Conservation (phyloP, 2,329 filamentous ascomycete species). For the Cladosporium oxysporum region DNA sequence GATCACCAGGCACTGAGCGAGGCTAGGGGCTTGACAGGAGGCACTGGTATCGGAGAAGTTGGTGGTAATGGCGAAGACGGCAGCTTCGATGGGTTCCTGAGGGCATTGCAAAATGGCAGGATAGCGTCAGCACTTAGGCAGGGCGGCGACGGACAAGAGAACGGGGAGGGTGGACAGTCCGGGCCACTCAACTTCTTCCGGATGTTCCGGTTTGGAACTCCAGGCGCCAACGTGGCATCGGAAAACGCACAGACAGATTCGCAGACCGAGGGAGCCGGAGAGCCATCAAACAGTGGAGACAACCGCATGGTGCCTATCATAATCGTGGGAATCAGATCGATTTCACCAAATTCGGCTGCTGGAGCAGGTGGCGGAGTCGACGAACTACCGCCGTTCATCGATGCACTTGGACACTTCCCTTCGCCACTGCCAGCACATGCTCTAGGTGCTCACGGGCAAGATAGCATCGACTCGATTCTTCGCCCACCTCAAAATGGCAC, state of each 20-base stretch:
- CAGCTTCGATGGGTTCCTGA: constrained; percentile 63
- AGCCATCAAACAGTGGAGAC: constrained; percentile 35
- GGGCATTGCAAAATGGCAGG: constrained; percentile 62
- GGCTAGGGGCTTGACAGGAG: constrained; percentile 54
- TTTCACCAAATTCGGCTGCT: constrained; percentile 54
- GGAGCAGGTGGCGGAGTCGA: constrained; percentile 42
- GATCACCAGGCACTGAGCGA: constrained; percentile 57
- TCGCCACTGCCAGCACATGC: constrained; percentile 38
- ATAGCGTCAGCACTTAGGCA: constrained; percentile 58
- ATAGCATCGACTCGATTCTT: constrained; percentile 52
- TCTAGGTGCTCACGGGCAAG: constrained; percentile 41
- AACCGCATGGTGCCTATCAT: constrained; percentile 68
- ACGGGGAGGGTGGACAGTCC: constrained; percentile 43
- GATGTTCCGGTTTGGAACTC: constrained; percentile 67
- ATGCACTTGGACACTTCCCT: constrained; percentile 52
- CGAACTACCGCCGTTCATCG: constrained; percentile 53
- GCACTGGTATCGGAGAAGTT: constrained; percentile 34
- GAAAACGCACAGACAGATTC: constrained; percentile 3
- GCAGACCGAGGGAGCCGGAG: constrained; percentile 26
- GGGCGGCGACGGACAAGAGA: constrained; percentile 39
- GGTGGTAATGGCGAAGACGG: constrained; percentile 57
- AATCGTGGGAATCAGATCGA: constrained; percentile 68
- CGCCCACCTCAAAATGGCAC: constrained; percentile 57
- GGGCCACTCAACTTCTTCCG: constrained; percentile 67
- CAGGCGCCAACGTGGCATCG: constrained; percentile 36